Evolutionary conservation across 2,329 filamentous ascomycete species (phyloP), one percentile per base, ranked within the genome.

Genomic region (Mycosphaerella sp.): DNA sequence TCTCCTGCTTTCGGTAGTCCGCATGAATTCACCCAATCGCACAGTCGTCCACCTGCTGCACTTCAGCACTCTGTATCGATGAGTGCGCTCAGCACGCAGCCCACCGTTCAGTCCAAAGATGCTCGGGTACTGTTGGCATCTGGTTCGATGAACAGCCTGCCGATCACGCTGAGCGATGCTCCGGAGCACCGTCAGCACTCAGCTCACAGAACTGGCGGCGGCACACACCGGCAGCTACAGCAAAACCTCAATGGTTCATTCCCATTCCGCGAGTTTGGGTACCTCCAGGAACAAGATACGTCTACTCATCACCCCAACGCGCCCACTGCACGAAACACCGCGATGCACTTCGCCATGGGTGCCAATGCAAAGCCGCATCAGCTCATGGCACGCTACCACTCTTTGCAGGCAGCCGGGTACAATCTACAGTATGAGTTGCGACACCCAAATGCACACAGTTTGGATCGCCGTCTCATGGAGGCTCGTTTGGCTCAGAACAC

Each of bases 61-160:
- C 50, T 56, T n/a, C 54, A 53, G 42, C 50, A 56, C 23, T 56
- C 54, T 26, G 46, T 43, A 5, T 56, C 54, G 11, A 53, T 56
- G 54, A 39, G 44, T 29, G 31, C 47, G 7, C 51, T 53, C 38
- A 41, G 54, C 41, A 26, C 44, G 7, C n/a, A 36, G 9, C 7
- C n/a, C 11, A 23, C 26, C 7, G 12, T 36, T 17, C 29, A 29
- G 8, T 10, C 32, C 12, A 6, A 14, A 14, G 48, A 23, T 31
- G 40, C 36, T n/a, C 53, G 48, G 17, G 31, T 41, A 8, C 45
- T 56, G 32, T 48, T 43, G 39, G 48, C 49, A 12, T 46, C 53
- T 4, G 53, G 34, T 6, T 56, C 53, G n/a, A 55, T 56, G 46
- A 45, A 52, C 34, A 55, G 48, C 26, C 42, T 56, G 45, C 36